These are phyloP conservation scores for Penicillium sclerotiorum DNA, from an alignment of 2,329 filamentous ascomycete genomes.

Conservation along the genomic window DNA sequence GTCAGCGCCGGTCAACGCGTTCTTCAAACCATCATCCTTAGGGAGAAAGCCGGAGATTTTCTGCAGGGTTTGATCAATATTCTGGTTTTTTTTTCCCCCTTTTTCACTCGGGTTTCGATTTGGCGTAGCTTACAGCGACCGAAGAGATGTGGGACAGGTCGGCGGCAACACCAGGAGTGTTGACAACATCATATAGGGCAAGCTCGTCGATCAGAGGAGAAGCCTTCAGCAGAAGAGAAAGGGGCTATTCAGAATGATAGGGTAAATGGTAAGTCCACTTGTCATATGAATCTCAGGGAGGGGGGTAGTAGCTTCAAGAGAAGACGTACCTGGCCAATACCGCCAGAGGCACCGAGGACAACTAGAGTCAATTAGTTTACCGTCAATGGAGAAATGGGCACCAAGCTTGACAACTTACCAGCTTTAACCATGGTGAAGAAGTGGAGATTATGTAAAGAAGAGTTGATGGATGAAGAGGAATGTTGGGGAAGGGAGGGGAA, in stretches of 20 bases:
- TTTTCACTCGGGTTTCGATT: too few species aligned
- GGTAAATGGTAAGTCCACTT: not conserved
- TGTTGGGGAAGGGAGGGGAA: constrained; percentile 7
- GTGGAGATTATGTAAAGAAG: constrained; percentile 10
- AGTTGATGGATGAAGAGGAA: constrained; percentile 3
- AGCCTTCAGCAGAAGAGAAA: constrained; percentile 94
- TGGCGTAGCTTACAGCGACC: constrained; percentile 65
- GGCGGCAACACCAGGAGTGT: constrained; percentile 92
- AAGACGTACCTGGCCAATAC: constrained; percentile 86
- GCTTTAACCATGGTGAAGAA: constrained; percentile 53
- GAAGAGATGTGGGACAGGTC: constrained; percentile 98
- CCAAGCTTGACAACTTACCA: constrained; percentile 28
- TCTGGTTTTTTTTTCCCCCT: not conserved
- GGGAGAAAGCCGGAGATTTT: constrained; percentile 88
- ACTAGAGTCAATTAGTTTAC: constrained; percentile 41
- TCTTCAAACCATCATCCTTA: constrained; percentile 79
- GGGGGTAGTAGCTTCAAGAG: not conserved
- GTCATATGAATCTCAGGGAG: not conserved
- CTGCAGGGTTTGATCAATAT: constrained; percentile 48
- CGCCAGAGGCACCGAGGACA: constrained; percentile 95
- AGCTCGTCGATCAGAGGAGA: constrained; percentile 88
- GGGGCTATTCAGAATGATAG: constrained; percentile 62
- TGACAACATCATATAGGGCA: constrained; percentile 98
- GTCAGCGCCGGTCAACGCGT: constrained; percentile 88
- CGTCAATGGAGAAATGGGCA: not conserved